These are phyloP conservation scores for Salix exigua DNA, from an alignment of 345 rosid species.

Conservation along the genomic window DNA sequence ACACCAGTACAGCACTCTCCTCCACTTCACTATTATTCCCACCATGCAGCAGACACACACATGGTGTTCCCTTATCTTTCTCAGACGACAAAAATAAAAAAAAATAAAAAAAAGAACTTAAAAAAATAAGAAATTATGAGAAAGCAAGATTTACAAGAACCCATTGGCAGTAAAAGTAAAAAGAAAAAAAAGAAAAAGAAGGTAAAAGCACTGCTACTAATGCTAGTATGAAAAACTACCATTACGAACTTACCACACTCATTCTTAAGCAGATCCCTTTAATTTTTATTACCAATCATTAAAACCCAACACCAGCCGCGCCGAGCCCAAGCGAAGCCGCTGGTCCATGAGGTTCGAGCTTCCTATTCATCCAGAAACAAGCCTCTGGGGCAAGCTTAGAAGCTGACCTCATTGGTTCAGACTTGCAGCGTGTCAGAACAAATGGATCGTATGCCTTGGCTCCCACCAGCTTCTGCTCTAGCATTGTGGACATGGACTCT, in stretches of 20 bases:
- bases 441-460: slow-evolving; percentile 61
- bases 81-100: neutral
- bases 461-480: slow-evolving; percentile 55
- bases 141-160: slow-evolving; percentile 23
- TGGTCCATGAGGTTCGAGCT: slow-evolving; percentile 73
- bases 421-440: slow-evolving; percentile 77
- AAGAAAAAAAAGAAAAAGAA: too few relatives aligned
- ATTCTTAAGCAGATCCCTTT: neutral
- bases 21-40: too few relatives aligned
- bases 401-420: slow-evolving; percentile 77
- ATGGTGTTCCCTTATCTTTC: neutral
- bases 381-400: slow-evolving; percentile 63
- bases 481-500: slow-evolving; percentile 38
- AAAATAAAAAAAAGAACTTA: too few relatives aligned
- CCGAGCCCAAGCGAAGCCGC: slow-evolving; percentile 60
- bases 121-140: neutral
- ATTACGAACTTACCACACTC: slow-evolving; percentile 16
- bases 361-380: slow-evolving; percentile 87
- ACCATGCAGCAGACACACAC: too few relatives aligned
- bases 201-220: slow-evolving; percentile 3
- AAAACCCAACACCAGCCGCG: slow-evolving; percentile 58
- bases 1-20: neutral
- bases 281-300: neutral
- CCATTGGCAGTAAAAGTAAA: neutral
- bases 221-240: slow-evolving; percentile 14